Base-by-base conservation (phyloP, 2,329 filamentous ascomycete genomes). In the Orbilia oligospora region DNA sequence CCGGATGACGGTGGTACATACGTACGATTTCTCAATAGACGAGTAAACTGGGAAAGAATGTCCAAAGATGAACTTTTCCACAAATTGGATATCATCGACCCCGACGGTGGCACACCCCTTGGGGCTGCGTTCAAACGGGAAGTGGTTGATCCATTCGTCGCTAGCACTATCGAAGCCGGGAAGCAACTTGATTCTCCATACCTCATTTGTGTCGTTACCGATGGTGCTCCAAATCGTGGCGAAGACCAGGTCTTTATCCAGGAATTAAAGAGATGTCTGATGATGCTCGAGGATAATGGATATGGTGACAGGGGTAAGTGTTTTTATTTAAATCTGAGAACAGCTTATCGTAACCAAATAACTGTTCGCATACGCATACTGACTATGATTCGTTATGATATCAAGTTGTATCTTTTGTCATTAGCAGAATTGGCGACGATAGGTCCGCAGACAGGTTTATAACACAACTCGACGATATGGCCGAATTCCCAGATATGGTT, bases 181-280 rank as follows among this genome's bases (percentile, higher is more conserved):
- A 56, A 33, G 9, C 27, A 33, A 38, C 53, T 56, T 38, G 53
- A 56, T 8, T 36, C 16, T 18, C 53, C 53, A 12, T 56, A 56
- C 9, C 53, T 56, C 5, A 56, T 56, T 16, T 56, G 53, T 38
- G 27, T 56, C n/a, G 27, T 56, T 18, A 56, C 53, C 1, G 53
- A 56, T 56, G 53, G 53, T n/a, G 53, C 53, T 36, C 53, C 53
- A 38, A 56, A 56, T 20, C 53, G 53, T 22, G 53, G 53, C 14
- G 53, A 56, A 38, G 53, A 38, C 6, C 4, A 56, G 6, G 10
- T 56, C 8, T 56, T 56, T 16, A 16, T 56, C n/a, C 2, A 36
- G 9, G 53, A 56, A 56, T 27, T 56, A 3, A 38, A 56, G 9
- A 36, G 16, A 20, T 56, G 53, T 12, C 5, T 56, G 30, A 8